Conservation (phyloP, 345 rosid genomes). For the Corymbia maculata region DNA sequence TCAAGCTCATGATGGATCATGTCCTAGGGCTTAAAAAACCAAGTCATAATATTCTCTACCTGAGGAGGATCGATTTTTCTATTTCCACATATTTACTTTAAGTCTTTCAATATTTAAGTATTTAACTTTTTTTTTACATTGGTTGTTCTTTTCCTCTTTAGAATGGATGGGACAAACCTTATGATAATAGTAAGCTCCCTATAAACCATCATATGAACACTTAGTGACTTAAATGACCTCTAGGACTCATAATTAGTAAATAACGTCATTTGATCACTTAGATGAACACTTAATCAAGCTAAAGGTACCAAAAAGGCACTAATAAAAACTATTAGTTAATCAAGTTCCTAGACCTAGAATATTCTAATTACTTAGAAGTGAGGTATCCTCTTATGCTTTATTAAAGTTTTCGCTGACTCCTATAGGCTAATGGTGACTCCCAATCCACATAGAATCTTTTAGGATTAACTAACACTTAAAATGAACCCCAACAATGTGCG, state of each 20-base stretch:
- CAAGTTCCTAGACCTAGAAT: not conserved
- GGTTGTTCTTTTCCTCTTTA: not conserved
- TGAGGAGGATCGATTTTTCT: not conserved
- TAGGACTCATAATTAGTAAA: not conserved
- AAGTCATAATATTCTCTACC: not conserved
- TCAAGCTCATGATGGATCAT: not conserved
- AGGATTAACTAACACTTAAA: not conserved
- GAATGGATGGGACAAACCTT: not conserved
- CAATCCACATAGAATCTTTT: too few relatives aligned
- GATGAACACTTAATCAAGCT: not conserved
- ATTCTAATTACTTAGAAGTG: not conserved
- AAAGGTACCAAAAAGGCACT: not conserved
- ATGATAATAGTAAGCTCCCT: accelerated
- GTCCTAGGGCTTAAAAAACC: not conserved
- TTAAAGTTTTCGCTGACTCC: accelerated
- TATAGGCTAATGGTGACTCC: not conserved
- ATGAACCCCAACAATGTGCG: not conserved
- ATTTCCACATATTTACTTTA: too few relatives aligned
- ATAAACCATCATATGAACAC: not conserved
- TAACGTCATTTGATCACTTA: too few relatives aligned
- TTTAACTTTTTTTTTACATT: too few relatives aligned
- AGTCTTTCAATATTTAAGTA: not conserved
- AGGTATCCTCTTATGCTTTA: too few relatives aligned
- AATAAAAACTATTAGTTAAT: too few relatives aligned
- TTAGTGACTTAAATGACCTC: not conserved